These are phyloP conservation scores for Pleodorina starrii DNA, from an alignment of 139 green algal species.

Conservation along the genomic window DNA sequence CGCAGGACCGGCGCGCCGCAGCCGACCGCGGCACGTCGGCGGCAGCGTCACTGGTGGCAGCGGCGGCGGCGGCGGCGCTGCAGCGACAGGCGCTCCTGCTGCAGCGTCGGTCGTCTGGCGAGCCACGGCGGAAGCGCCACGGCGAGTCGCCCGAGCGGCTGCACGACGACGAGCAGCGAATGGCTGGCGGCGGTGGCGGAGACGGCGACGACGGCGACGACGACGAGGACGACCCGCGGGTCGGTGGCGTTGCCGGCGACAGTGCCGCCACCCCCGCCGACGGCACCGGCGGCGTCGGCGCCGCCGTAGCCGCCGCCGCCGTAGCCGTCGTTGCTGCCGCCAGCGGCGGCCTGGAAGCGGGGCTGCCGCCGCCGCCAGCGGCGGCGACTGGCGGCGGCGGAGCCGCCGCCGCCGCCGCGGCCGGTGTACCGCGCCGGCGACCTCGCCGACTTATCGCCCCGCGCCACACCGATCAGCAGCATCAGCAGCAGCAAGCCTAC, in stretches of 20 bases:
- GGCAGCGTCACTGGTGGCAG: too few species aligned
- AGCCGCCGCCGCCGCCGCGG: neutral
- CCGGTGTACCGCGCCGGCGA: neutral
- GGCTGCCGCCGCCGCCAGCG: too few species aligned
- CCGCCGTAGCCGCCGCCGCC: too few species aligned
- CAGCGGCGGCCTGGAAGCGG: too few species aligned
- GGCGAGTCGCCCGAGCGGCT: neutral
- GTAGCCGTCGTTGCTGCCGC: too few species aligned
- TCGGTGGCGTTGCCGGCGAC: too few species aligned
- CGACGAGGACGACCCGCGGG: too few species aligned
- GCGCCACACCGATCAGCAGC: neutral
- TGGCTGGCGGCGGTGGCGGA: neutral
- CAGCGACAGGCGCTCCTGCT: neutral
- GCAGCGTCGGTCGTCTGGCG: neutral
- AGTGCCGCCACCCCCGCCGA: neutral
- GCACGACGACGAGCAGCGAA: neutral
- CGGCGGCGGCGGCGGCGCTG: neutral
- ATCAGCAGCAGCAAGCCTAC: too few species aligned
- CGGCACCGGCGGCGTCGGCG: neutral
- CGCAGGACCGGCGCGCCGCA: too few species aligned
- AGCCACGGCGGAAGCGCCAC: constrained; percentile 30
- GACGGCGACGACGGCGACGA: neutral
- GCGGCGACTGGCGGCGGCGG: neutral
- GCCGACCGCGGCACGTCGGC: too few species aligned
- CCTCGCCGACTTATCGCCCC: neutral